Evolutionary conservation across 2,329 filamentous ascomycete species (phyloP), one percentile per base, ranked within the genome.

Genomic region (Hymenoscyphus scutula): DNA sequence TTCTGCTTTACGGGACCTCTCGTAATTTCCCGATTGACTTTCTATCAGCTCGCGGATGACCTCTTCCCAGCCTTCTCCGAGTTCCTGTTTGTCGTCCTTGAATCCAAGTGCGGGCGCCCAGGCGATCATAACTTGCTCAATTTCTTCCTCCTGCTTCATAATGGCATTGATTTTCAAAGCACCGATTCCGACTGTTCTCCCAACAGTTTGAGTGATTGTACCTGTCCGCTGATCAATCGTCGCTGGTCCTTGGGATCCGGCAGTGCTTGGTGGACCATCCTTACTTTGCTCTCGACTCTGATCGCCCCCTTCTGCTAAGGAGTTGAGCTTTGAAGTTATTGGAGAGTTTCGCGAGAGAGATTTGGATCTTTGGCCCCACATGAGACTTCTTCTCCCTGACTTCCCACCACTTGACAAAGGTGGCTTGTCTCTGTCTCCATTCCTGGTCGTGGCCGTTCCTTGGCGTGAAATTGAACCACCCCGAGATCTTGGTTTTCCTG

Each of bases 131-230:
- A 90, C 82, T 64, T 92, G 89, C 71, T 96, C 92, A 5, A 85
- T 77, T 70, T 94, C 89, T 58, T 88, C 86, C 6, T 82, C 80
- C 64, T 89, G 84, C 71, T 88, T 89, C 78, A 95, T 84, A 59
- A 95, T 79, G 1, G 85, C 78, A 68, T 92, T 93, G 54, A 97
- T 79, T 67, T 89, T 89, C 53, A 96, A 74, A 5, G 92, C 83
- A 4, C 92, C 93, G 30, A 95, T 82, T 0, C 91, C 93, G 17
- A 95, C 82, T 0, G 86, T 88, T 53, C 90, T 84, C 67, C 88
- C 85, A 1, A 89, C 81, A 1, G 77, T 79, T 70, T 85, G 82
- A 61, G 79, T 77, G 3, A 71, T 64, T 1, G 66, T 59, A 1
- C 61, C 65, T 11, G 63, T 60, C 54, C 58, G 70, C 19, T 61